Conservation (phyloP, 441 rosid genomes). For the Corymbia citriodora region DNA sequence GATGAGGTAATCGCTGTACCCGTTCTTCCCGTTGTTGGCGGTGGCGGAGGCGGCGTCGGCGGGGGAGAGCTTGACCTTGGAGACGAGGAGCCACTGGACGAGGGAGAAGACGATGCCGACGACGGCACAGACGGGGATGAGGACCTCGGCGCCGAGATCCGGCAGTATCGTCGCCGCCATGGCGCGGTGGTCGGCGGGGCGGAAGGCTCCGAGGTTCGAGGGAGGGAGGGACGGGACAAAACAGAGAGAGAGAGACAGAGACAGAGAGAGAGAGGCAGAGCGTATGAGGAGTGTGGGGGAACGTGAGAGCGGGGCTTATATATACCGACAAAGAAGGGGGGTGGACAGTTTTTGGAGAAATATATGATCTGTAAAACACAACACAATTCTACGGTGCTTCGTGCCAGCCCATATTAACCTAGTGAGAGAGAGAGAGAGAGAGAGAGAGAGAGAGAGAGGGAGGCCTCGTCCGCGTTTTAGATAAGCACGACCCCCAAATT, state of each 20-base stretch:
- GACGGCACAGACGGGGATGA: neutral
- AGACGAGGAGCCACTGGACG: slow-evolving; percentile 2
- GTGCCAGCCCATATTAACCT: neutral
- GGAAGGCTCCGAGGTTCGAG: neutral
- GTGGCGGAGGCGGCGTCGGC: neutral
- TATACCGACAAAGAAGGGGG: neutral
- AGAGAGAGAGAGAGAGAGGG: neutral
- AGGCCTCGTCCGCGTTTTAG: neutral
- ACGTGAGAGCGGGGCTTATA: neutral
- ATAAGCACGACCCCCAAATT: neutral
- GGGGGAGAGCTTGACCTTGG: neutral
- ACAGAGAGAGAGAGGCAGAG: neutral
- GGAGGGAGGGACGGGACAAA: no score
- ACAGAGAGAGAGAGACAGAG: neutral
- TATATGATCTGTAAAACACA: neutral
- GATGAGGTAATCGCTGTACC: neutral
- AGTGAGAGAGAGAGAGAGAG: neutral
- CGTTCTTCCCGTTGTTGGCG: neutral
- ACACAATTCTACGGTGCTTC: neutral
- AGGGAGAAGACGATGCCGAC: neutral
- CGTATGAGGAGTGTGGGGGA: neutral
- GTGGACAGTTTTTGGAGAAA: neutral
- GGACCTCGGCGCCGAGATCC: neutral
- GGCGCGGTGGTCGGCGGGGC: neutral
- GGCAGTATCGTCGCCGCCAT: neutral